Percentiles rank a stretch among this genome's conserved stretches.
phyloP scores from a whole-genome alignment of 2,329 filamentous ascomycete genomes.

The Boeremia lycopersici region DNA sequence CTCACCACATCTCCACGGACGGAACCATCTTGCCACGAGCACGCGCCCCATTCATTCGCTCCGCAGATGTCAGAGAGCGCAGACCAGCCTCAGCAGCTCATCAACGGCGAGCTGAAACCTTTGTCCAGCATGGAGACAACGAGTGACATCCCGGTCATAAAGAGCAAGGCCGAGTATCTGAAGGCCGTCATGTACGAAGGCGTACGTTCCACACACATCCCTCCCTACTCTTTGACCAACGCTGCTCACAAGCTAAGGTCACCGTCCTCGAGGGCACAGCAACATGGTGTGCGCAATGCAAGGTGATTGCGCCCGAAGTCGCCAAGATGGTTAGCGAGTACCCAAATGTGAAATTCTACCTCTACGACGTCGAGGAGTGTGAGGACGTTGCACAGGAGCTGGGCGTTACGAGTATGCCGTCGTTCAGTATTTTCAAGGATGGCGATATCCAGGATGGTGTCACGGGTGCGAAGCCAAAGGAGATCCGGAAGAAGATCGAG shows the following conservation, averaged over 20 bases:
- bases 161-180: conserved; percentile 36
- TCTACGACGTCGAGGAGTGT: conserved; percentile 39
- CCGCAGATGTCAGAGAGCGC: not conserved
- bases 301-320: conserved; percentile 36
- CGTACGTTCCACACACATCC: conserved; percentile 2
- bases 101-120: conserved; percentile 12
- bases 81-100: conserved; percentile 12
- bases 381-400: conserved; percentile 41
- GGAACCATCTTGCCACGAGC: not conserved
- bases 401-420: conserved; percentile 36
- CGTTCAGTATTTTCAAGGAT: conserved; percentile 38
- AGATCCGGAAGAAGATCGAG: conserved; percentile 33
- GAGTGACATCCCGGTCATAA: conserved; percentile 27
- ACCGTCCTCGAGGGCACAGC: conserved; percentile 41
- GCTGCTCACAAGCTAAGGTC: conserved; percentile 6
- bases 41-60: not conserved
- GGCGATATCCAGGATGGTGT: conserved; percentile 36
- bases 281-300: conserved; percentile 39
- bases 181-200: conserved; percentile 39
- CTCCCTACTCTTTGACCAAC: not conserved
- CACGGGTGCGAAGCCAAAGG: conserved; percentile 27
- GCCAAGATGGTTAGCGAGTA: conserved; percentile 33
- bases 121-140: conserved; percentile 6
- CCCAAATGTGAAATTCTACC: conserved; percentile 32
- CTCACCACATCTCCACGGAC: not conserved